Evolutionary conservation across 2,329 filamentous ascomycete species (phyloP).

Genomic region (Drechslera avenae): DNA sequence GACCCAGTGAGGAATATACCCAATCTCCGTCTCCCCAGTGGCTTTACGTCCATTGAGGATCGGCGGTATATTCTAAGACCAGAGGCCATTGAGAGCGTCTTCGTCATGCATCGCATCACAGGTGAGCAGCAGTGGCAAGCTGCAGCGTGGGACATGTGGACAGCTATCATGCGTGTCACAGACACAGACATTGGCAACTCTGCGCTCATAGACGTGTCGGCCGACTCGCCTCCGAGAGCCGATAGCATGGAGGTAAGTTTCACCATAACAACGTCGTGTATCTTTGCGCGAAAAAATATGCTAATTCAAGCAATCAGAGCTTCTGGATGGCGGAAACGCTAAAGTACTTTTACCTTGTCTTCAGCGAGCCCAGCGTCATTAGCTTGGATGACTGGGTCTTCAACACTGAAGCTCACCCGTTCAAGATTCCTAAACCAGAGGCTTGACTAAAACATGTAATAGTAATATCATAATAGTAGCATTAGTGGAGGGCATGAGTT

Average conservation of each 20-base stretch:
- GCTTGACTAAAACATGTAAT: not conserved
- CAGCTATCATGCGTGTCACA: conserved; percentile 51
- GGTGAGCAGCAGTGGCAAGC: conserved; percentile 57
- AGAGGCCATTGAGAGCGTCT: conserved; percentile 66
- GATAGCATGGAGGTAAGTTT: conserved; percentile 54
- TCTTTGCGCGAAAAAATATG: conserved; percentile 1
- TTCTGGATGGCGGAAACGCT: conserved; percentile 58
- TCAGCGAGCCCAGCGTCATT: conserved; percentile 51
- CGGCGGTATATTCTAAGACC: conserved; percentile 56
- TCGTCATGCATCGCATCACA: conserved; percentile 65
- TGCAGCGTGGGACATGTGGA: conserved; percentile 58
- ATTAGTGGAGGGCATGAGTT: too few relatives aligned
- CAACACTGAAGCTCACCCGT: conserved; percentile 57
- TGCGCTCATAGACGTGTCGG: conserved; percentile 51
- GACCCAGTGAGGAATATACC: conserved; percentile 46
- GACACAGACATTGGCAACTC: conserved; percentile 55
- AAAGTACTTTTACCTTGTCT: conserved; percentile 57
- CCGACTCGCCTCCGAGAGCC: conserved; percentile 43
- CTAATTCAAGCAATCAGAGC: conserved; percentile 30
- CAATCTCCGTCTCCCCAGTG: conserved; percentile 48
- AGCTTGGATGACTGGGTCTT: conserved; percentile 55
- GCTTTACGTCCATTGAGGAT: conserved; percentile 53
- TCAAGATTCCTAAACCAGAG: conserved; percentile 38
- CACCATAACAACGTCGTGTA: too few relatives aligned
- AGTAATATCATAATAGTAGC: too few relatives aligned